These are phyloP conservation scores for Zygosaccharomyces pseudorouxii DNA, from an alignment of 805 yeast species.

Conservation along the genomic window DNA sequence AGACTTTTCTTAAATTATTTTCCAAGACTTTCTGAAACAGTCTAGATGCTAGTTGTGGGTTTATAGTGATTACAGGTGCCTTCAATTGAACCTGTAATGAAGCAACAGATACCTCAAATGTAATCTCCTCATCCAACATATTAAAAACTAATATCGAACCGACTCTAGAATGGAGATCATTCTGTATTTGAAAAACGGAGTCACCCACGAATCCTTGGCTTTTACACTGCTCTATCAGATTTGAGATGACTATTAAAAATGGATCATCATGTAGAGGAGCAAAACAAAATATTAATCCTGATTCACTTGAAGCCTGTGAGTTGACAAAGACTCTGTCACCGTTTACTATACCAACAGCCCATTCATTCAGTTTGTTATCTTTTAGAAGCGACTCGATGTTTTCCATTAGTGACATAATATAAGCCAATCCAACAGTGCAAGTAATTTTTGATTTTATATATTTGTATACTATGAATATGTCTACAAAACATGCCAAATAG, in stretches of 20 bases:
- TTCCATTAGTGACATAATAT: background rate
- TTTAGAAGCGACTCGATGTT: background rate
- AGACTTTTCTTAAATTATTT: slow-evolving; percentile 4
- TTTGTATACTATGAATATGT: background rate
- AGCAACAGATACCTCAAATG: slow-evolving; percentile 9
- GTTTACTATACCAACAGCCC: slow-evolving; percentile 7
- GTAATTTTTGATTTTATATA: background rate
- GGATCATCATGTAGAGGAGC: slow-evolving; percentile 9
- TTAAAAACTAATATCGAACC: slow-evolving; percentile 4
- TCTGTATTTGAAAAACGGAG: slow-evolving; percentile 9
- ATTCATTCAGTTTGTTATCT: background rate
- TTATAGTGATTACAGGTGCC: background rate
- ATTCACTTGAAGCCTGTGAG: background rate
- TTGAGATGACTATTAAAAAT: slow-evolving; percentile 7
- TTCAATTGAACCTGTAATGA: slow-evolving; percentile 4
- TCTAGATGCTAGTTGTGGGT: background rate
- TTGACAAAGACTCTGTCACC: slow-evolving; percentile 6
- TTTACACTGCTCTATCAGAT: slow-evolving; percentile 13
- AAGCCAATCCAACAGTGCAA: background rate
- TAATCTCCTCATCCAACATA: background rate
- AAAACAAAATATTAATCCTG: slow-evolving; percentile 8
- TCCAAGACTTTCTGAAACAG: slow-evolving; percentile 8
- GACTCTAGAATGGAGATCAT: background rate
- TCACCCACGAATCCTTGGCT: slow-evolving; percentile 18
- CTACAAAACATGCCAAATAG: background rate